Evolutionary conservation across 352 stramenopile genomes (phyloP), one percentile per base, ranked within the genome.

Genomic region (Pythium folliculosum): DNA sequence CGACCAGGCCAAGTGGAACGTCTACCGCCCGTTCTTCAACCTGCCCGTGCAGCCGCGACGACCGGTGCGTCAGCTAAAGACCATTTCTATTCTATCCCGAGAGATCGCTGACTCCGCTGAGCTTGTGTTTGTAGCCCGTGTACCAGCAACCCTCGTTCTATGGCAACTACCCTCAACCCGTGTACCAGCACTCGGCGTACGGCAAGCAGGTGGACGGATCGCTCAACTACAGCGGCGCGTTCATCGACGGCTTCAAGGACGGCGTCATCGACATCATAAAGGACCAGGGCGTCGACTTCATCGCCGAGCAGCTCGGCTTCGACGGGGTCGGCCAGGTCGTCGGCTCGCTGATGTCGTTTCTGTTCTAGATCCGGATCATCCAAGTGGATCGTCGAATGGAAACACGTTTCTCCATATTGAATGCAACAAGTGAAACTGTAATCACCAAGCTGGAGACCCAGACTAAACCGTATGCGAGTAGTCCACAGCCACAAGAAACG

Each of bases 21-120:
- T 56, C 14, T 56, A 56, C 32, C 27, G 25, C 3, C 27, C 50
- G 27, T 56, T 56, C 27, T 56, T 56, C 22, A 32, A 37, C 14
- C 19, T 56, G 13, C 50, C 25, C 16, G 50, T 56, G 25, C 23
- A 43, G 19, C 50, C 50, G 25, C 25, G 27, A 23, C 50, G 50
- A 56, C 25, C 50, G 27, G 50, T 56, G 21, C 25, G 50, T 21
- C n/a, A n/a, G n/a, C n/a, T n/a, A n/a, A n/a, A n/a, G n/a, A n/a
- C n/a, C n/a, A n/a, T n/a, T n/a, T n/a, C n/a, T n/a, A n/a, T n/a
- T n/a, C n/a, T n/a, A n/a, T n/a, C n/a, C n/a, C n/a, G n/a, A n/a
- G n/a, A n/a, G n/a, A n/a, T n/a, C n/a, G n/a, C n/a, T n/a, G n/a
- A n/a, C n/a, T n/a, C n/a, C n/a, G n/a, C n/a, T n/a, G n/a, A n/a